Evolutionary conservation across 2,329 filamentous ascomycete species (phyloP).

Genomic region (Penicillium frequentans): DNA sequence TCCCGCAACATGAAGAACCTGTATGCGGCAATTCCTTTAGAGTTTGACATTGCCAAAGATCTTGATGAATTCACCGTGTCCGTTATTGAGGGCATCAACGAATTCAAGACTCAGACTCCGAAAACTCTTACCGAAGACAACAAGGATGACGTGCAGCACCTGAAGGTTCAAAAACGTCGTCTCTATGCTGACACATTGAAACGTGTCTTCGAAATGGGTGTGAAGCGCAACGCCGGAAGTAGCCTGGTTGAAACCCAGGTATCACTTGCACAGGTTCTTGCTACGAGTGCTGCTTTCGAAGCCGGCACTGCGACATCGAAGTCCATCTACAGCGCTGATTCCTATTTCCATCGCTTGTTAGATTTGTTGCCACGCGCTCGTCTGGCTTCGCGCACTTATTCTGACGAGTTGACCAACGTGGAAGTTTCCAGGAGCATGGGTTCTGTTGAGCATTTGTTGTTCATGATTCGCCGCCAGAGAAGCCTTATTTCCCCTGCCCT

Average conservation of each 20-base stretch:
- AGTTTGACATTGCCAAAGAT: slow-evolving; percentile 58
- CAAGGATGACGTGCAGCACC: slow-evolving; percentile 77
- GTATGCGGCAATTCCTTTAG: slow-evolving; percentile 52
- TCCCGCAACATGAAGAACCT: slow-evolving; percentile 72
- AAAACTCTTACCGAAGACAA: slow-evolving; percentile 81
- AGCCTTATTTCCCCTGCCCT: slow-evolving; percentile 34
- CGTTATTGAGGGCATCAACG: slow-evolving; percentile 65
- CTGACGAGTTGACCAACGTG: slow-evolving; percentile 77
- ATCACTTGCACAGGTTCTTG: slow-evolving; percentile 68
- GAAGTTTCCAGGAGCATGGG: slow-evolving; percentile 78
- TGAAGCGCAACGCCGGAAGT: slow-evolving; percentile 77
- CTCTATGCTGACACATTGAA: slow-evolving; percentile 87
- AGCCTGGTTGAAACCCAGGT: slow-evolving; percentile 72
- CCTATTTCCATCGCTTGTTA: slow-evolving; percentile 76
- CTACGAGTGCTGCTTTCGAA: slow-evolving; percentile 50
- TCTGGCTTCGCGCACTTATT: slow-evolving; percentile 68
- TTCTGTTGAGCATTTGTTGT: slow-evolving; percentile 81
- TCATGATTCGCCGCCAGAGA: slow-evolving; percentile 46
- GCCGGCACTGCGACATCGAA: slow-evolving; percentile 19
- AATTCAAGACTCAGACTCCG: slow-evolving; percentile 83
- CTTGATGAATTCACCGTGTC: slow-evolving; percentile 69
- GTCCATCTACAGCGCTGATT: slow-evolving; percentile 55
- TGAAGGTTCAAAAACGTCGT: slow-evolving; percentile 87
- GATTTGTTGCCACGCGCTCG: slow-evolving; percentile 71
- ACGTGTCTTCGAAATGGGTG: slow-evolving; percentile 81